A percentile compares a stretch with the other conserved stretches of the same genome.
Conservation (phyloP, 2,329 filamentous ascomycete species). For the Daldinia sp. region DNA sequence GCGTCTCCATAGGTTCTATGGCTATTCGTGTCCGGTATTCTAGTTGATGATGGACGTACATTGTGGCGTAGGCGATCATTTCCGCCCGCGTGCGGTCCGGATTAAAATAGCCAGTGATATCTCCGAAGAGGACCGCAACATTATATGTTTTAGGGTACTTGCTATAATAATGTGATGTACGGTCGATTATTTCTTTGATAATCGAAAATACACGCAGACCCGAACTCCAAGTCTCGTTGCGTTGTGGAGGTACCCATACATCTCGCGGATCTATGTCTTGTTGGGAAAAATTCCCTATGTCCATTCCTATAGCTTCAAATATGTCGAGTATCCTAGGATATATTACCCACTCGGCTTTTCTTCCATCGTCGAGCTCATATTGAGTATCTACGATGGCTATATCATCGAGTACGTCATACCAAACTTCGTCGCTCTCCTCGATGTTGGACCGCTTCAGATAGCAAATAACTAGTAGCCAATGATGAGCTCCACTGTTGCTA, state of each 20-base stretch:
- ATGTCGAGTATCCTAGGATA: background rate
- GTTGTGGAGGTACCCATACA: slow-evolving; percentile 14
- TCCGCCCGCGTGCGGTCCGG: slow-evolving; percentile 34
- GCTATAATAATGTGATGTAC: slow-evolving; percentile 6
- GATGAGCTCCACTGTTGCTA: background rate
- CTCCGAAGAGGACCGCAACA: slow-evolving; percentile 1
- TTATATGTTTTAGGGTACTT: background rate
- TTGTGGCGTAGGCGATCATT: slow-evolving; percentile 33
- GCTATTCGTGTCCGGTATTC: slow-evolving; percentile 23
- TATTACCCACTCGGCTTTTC: background rate
- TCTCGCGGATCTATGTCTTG: background rate
- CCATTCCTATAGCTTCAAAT: background rate
- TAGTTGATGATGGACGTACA: slow-evolving; percentile 24
- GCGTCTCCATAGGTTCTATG: slow-evolving; percentile 27
- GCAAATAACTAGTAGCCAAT: slow-evolving; percentile 31
- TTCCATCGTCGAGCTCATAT: background rate
- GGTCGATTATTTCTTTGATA: slow-evolving; percentile 12
- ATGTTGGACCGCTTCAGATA: slow-evolving; percentile 14
- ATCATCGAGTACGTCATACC: slow-evolving; percentile 1
- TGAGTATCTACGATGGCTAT: slow-evolving; percentile 27
- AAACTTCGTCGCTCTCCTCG: background rate
- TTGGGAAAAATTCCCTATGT: background rate
- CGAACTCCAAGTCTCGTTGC: slow-evolving; percentile 24
- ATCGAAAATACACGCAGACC: slow-evolving; percentile 20
- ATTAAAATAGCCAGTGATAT: slow-evolving; percentile 31